phyloP scores from a whole-genome alignment of 1,284 basidiomycete species.

The Microstroma glucosiphilum region DNA sequence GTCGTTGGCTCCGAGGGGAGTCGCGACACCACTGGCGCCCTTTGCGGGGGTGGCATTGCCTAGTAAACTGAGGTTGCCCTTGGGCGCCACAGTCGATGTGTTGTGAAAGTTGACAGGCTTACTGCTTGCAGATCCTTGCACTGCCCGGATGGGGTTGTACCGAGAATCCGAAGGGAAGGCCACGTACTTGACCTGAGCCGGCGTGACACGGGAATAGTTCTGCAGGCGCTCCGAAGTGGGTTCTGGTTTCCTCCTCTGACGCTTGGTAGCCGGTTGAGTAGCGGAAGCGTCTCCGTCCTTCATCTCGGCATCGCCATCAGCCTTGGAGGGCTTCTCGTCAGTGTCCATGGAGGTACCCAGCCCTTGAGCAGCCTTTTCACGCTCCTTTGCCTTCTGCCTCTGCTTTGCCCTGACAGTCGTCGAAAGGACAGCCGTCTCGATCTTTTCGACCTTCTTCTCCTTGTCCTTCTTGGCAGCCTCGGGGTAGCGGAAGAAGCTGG shows the following conservation, averaged over 20 bases:
- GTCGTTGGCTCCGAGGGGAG: constrained; percentile 18
- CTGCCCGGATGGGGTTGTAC: constrained; percentile 82
- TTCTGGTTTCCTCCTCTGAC: constrained; percentile 60
- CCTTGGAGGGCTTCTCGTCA: constrained; percentile 23
- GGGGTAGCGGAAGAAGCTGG: constrained; percentile 48
- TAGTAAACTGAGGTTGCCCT: constrained; percentile 22
- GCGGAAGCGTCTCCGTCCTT: constrained; percentile 29
- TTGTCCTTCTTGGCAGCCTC: constrained; percentile 35
- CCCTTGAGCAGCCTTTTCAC: constrained; percentile 33
- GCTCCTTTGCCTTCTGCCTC: constrained; percentile 44
- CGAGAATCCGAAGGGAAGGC: constrained; percentile 71
- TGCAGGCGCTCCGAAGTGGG: constrained; percentile 67
- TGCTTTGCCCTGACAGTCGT: constrained; percentile 48
- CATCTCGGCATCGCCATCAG: constrained; percentile 18
- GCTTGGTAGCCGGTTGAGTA: constrained; percentile 12
- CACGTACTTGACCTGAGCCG: constrained; percentile 77
- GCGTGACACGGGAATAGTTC: constrained; percentile 90
- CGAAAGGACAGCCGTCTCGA: constrained; percentile 48
- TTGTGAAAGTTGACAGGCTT: constrained; percentile 30
- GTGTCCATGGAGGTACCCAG: constrained; percentile 37
- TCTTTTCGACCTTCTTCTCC: constrained; percentile 49
- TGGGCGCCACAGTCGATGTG: constrained; percentile 32
- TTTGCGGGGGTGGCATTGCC: constrained; percentile 33
- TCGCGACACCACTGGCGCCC: constrained; percentile 33
- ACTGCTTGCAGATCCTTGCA: constrained; percentile 48